These are phyloP conservation scores for Paxillus involutus DNA, from an alignment of 768 basidiomycete species.

Conservation along the genomic window DNA sequence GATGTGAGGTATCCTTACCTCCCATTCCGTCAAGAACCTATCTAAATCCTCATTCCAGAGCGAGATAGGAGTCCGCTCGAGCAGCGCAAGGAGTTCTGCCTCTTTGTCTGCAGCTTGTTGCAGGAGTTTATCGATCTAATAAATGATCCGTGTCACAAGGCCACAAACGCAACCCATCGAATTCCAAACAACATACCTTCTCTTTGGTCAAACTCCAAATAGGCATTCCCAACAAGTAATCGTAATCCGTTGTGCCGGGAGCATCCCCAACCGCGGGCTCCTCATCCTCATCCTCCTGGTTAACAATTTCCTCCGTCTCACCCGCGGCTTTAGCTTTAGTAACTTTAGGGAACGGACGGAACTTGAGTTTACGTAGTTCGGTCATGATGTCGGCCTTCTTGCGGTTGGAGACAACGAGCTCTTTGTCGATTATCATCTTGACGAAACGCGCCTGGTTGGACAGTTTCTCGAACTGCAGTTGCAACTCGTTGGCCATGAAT, in stretches of 20 bases:
- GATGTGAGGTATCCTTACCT: constrained; percentile 50
- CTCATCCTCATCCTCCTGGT: constrained; percentile 48
- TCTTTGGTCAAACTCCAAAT: constrained; percentile 95
- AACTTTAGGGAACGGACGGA: constrained; percentile 89
- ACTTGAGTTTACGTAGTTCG: constrained; percentile 81
- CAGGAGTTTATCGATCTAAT: constrained; percentile 79
- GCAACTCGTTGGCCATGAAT: constrained; percentile 78
- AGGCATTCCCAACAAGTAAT: constrained; percentile 93
- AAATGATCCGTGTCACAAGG: constrained; percentile 6
- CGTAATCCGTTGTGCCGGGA: constrained; percentile 66
- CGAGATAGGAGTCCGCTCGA: constrained; percentile 75
- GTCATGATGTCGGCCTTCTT: constrained; percentile 84
- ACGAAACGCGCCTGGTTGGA: constrained; percentile 97
- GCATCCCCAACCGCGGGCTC: constrained; percentile 41
- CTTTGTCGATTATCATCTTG: constrained; percentile 88
- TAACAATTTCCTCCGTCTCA: constrained; percentile 59
- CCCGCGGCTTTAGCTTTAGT: constrained; percentile 64
- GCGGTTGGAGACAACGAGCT: constrained; percentile 81
- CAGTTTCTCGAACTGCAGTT: constrained; percentile 76
- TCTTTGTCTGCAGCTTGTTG: constrained; percentile 84
- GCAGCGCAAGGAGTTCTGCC: constrained; percentile 70
- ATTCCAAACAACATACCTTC: constrained; percentile 52
- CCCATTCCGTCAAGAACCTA: constrained; percentile 79
- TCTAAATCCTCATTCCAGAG: constrained; percentile 93
- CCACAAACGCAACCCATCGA: neutral